phyloP scores from a whole-genome alignment of 2,329 filamentous ascomycete genomes.

The Sclerotinia minor region DNA sequence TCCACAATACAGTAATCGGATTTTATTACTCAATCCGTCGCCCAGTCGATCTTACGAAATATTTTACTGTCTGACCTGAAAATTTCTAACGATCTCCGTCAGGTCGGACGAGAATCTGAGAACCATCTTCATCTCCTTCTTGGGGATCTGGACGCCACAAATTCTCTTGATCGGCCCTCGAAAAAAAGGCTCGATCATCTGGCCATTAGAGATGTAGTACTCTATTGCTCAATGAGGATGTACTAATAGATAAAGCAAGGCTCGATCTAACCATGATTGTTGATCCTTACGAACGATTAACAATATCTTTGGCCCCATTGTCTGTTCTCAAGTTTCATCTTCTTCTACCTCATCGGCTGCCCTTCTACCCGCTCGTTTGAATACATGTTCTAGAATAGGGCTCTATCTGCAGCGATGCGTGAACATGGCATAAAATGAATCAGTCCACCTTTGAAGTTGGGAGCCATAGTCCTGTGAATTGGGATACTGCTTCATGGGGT shows the following conservation, averaged over 20 bases:
- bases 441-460: slow-evolving; percentile 1
- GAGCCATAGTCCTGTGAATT: slow-evolving; percentile 3
- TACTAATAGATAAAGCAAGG: neutral
- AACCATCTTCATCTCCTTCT: neutral
- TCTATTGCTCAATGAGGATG: neutral
- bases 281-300: slow-evolving; percentile 6
- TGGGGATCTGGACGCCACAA: neutral
- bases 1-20: neutral
- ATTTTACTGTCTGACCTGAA: neutral
- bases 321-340: slow-evolving; percentile 22
- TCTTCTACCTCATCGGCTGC: slow-evolving; percentile 1
- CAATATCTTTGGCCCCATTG: slow-evolving; percentile 2
- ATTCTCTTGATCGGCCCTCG: neutral
- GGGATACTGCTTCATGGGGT: neutral
- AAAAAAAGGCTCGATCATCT: slow-evolving; percentile 1
- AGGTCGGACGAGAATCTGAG: neutral
- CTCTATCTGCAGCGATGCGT: neutral
- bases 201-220: too few relatives aligned
- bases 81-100: neutral
- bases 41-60: neutral
- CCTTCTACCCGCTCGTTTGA: slow-evolving; percentile 5
- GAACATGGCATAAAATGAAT: neutral
- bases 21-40: neutral
- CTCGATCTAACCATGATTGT: slow-evolving; percentile 12
- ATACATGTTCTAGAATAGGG: neutral